phyloP scores from a whole-genome alignment of 2,329 filamentous ascomycete species.

The Clarireedia homoeocarpa region DNA sequence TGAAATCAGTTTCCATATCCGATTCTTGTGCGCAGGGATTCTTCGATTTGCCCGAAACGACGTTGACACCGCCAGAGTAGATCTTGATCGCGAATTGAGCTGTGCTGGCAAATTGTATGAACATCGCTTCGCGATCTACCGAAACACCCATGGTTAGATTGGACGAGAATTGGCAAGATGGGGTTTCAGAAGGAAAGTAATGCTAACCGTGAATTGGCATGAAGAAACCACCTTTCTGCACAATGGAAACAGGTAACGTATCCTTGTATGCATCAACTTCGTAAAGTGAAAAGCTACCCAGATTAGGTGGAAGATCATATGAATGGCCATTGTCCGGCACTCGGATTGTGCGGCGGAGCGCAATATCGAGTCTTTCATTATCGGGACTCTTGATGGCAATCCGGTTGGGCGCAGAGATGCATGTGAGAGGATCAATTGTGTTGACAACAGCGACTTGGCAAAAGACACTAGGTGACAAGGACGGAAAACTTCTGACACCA shows the following conservation, averaged over 20 bases:
- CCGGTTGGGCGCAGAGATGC: not conserved
- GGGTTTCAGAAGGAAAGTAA: not conserved
- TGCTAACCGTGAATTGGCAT: conserved; percentile 36
- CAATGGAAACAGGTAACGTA: conserved; percentile 31
- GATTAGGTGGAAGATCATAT: conserved; percentile 30
- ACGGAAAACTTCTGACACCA: no score
- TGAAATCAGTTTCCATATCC: not conserved
- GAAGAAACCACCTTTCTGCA: conserved; percentile 36
- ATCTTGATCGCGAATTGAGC: conserved; percentile 33
- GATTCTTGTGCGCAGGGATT: not conserved
- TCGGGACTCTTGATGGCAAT: not conserved
- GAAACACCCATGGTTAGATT: not conserved
- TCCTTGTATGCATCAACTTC: conserved; percentile 28
- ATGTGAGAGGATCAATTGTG: not conserved
- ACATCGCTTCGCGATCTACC: conserved; percentile 36
- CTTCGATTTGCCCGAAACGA: conserved; percentile 30
- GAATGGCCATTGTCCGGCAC: conserved; percentile 33
- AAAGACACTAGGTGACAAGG: no score
- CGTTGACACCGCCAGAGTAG: conserved; percentile 35
- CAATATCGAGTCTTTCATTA: conserved; percentile 20
- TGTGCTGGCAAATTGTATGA: conserved; percentile 30
- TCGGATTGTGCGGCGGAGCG: conserved; percentile 35
- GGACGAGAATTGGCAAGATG: not conserved
- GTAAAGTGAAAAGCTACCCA: conserved; percentile 35
- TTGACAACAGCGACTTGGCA: no score